A percentile compares a stretch with the other conserved stretches of the same genome.
phyloP scores from a whole-genome alignment of 129 eudicot genomes.

The sunflower (Helianthus annuus) region DNA sequence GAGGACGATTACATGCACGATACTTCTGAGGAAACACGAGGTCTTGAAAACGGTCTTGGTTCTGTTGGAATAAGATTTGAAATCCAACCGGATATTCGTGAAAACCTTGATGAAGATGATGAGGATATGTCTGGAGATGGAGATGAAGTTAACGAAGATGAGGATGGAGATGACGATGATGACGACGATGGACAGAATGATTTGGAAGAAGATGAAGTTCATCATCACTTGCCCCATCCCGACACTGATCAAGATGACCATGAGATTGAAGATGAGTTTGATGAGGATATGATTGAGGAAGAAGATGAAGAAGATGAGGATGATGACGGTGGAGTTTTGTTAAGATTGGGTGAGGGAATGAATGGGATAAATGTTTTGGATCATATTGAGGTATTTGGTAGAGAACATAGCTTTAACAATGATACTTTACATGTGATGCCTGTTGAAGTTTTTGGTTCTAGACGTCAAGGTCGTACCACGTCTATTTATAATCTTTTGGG shows the following conservation, averaged over 20 bases:
- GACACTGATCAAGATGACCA: slow-evolving; percentile 97
- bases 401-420: slow-evolving; percentile 71
- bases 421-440: slow-evolving; percentile 95
- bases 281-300: slow-evolving; percentile 93
- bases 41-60: slow-evolving; percentile 72
- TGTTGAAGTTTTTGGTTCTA: slow-evolving; percentile 93
- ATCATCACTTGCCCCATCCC: slow-evolving; percentile 69
- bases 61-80: slow-evolving; percentile 81
- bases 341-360: slow-evolving; percentile 83
- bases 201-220: slow-evolving; percentile 81
- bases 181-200: slow-evolving; percentile 80
- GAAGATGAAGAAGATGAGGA: slow-evolving; percentile 92
- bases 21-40: slow-evolving; percentile 63
- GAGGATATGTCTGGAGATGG: slow-evolving; percentile 97
- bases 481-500: slow-evolving; percentile 91
- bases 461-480: slow-evolving; percentile 92
- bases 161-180: slow-evolving; percentile 77
- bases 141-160: slow-evolving; percentile 84
- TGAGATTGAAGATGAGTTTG: slow-evolving; percentile 96
- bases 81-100: slow-evolving; percentile 67
- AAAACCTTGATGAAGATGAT: slow-evolving; percentile 81
- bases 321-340: slow-evolving; percentile 85
- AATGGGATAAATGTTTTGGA: slow-evolving; percentile 94
- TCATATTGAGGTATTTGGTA: slow-evolving; percentile 92
- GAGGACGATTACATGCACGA: slow-evolving; percentile 98